phyloP scores from a whole-genome alignment of 768 basidiomycete species.

The Kwoniella mangroviensis region DNA sequence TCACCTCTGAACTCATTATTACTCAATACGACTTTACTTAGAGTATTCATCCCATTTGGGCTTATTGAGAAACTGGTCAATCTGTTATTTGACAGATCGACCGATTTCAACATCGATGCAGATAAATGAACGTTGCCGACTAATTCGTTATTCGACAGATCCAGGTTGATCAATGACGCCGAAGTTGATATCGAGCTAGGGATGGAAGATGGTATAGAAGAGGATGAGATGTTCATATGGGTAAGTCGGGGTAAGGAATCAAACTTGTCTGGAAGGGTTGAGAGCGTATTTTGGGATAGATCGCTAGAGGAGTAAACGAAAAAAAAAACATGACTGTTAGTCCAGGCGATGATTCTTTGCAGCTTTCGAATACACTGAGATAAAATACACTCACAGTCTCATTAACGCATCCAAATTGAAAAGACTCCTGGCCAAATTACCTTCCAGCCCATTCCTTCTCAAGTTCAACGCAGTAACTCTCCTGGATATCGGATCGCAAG shows the following conservation, averaged over 20 bases:
- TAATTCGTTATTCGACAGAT: constrained; percentile 9
- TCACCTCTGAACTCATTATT: constrained; percentile 16
- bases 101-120: neutral
- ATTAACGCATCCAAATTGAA: constrained; percentile 25
- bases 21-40: constrained; percentile 11
- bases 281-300: constrained; percentile 30
- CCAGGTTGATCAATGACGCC: constrained; percentile 22
- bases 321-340: no score
- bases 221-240: constrained; percentile 25
- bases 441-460: constrained; percentile 28
- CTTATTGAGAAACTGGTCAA: constrained; percentile 6
- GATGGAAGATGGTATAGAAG: constrained; percentile 15
- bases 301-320: constrained; percentile 30
- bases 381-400: constrained; percentile 27
- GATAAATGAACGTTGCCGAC: neutral
- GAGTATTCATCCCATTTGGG: neutral
- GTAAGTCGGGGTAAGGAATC: constrained; percentile 16
- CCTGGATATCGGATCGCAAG: constrained; percentile 20
- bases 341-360: no score
- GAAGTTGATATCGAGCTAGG: constrained; percentile 21
- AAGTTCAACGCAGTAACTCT: constrained; percentile 24
- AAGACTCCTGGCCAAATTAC: constrained; percentile 13
- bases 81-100: constrained; percentile 22
- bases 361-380: neutral
- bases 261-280: constrained; percentile 27